phyloP scores from a whole-genome alignment of 768 basidiomycete species.

The Termitomyces sp. region DNA sequence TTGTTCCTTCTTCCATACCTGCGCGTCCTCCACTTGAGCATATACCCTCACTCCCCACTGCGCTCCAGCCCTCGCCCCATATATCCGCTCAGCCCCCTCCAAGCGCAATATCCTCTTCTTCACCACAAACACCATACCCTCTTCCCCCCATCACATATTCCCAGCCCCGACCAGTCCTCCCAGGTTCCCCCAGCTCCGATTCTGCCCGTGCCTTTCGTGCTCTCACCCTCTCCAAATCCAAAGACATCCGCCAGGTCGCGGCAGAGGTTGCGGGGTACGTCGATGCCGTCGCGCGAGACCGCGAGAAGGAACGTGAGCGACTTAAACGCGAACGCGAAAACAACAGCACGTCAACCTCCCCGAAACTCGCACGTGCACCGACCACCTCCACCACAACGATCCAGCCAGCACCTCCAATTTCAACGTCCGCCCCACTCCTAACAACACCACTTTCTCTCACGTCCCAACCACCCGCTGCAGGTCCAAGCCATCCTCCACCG shows the following conservation, averaged over 20 bases:
- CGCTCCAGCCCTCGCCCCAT: conserved; percentile 52
- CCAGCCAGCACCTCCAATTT: conserved; percentile 15
- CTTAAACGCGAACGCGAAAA: conserved; percentile 63
- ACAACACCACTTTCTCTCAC: conserved; percentile 7
- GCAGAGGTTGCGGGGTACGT: conserved; percentile 66
- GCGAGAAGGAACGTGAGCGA: conserved; percentile 75
- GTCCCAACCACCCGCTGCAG: conserved; percentile 8
- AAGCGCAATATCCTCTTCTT: background rate
- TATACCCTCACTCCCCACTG: conserved; percentile 62
- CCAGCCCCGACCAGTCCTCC: conserved; percentile 26
- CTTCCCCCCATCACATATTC: background rate
- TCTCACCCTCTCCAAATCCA: conserved; percentile 48
- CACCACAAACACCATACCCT: background rate
- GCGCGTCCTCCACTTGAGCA: conserved; percentile 43
- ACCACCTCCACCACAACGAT: conserved; percentile 20
- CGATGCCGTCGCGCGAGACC: conserved; percentile 70
- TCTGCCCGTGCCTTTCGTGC: conserved; percentile 44
- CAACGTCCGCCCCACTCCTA: conserved; percentile 3
- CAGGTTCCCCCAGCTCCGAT: conserved; percentile 22
- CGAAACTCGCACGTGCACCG: conserved; percentile 22
- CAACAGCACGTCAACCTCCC: conserved; percentile 9
- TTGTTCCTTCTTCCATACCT: conserved; percentile 31
- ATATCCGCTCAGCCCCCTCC: background rate
- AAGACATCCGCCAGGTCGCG: conserved; percentile 51
- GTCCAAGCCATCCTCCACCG: conserved; percentile 7